phyloP scores from a whole-genome alignment of 257 asterid species.

The Solanum megistacrolobum region DNA sequence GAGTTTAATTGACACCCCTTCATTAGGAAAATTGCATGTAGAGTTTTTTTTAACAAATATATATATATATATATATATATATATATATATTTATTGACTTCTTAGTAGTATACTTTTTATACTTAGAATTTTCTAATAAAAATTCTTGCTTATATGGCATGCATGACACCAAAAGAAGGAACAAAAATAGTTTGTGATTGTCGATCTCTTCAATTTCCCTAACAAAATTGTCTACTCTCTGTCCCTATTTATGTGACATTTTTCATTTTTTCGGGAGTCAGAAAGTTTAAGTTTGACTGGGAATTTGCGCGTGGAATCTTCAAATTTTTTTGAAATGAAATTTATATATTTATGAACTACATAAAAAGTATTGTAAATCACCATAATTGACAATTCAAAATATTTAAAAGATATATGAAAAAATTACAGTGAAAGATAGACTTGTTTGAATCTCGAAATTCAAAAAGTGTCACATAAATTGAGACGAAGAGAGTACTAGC shows the following conservation, averaged over 20 bases:
- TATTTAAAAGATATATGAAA: no score
- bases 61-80: no score
- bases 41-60: not conserved
- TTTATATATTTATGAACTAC: no score
- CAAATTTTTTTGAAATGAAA: no score
- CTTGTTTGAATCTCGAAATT: no score
- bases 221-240: not conserved
- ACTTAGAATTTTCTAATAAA: not conserved
- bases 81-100: not conserved
- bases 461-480: rapidly evolving
- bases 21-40: not conserved
- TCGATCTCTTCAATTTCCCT: not conserved
- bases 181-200: not conserved
- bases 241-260: not conserved
- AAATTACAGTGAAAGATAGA: not conserved
- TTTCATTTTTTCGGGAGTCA: not conserved
- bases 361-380: no score
- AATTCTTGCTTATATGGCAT: not conserved
- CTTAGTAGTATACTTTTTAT: not conserved
- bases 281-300: rapidly evolving
- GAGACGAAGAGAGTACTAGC: not conserved
- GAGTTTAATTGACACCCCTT: not conserved
- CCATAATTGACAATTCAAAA: no score
- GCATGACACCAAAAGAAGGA: not conserved
- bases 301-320: no score